phyloP scores from a whole-genome alignment of 1,139 yeast genomes.

The Yamadazyma buinensis region DNA sequence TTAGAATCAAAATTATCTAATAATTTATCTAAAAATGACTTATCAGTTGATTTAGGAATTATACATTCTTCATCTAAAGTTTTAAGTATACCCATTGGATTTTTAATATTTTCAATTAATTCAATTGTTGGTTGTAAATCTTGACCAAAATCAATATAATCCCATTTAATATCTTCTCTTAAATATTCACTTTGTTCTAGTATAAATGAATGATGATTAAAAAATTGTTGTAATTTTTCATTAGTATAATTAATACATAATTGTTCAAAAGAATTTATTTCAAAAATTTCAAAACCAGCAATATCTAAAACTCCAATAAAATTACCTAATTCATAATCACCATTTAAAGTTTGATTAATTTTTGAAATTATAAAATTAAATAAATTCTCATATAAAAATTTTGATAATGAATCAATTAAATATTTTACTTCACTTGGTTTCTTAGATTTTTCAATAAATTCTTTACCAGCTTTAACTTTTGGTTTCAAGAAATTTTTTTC shows the following conservation, averaged over 20 bases:
- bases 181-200: conserved; percentile 94
- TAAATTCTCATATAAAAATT: conserved; percentile 78
- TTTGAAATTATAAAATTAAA: conserved; percentile 75
- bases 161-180: conserved; percentile 94
- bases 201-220: conserved; percentile 96
- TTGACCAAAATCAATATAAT: conserved; percentile 93
- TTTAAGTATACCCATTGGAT: conserved; percentile 85
- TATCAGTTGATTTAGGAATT: conserved; percentile 86
- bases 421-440: conserved; percentile 77
- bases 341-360: conserved; percentile 66
- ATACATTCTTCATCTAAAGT: conserved; percentile 93
- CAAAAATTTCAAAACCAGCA: conserved; percentile 96
- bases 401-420: conserved; percentile 83
- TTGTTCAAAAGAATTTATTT: conserved; percentile 90
- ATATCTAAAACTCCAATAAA: conserved; percentile 94
- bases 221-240: conserved; percentile 93
- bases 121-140: conserved; percentile 95
- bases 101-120: conserved; percentile 64
- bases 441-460: conserved; percentile 75
- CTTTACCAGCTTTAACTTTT: conserved; percentile 88
- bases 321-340: conserved; percentile 27
- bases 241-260: conserved; percentile 95
- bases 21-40: conserved; percentile 77
- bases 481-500: conserved; percentile 64
- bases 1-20: conserved; percentile 50